Evolutionary conservation across 768 basidiomycete genomes (phyloP), one percentile per base, ranked within the genome.

Genomic region (Porpolomopsis calyptriformis): DNA sequence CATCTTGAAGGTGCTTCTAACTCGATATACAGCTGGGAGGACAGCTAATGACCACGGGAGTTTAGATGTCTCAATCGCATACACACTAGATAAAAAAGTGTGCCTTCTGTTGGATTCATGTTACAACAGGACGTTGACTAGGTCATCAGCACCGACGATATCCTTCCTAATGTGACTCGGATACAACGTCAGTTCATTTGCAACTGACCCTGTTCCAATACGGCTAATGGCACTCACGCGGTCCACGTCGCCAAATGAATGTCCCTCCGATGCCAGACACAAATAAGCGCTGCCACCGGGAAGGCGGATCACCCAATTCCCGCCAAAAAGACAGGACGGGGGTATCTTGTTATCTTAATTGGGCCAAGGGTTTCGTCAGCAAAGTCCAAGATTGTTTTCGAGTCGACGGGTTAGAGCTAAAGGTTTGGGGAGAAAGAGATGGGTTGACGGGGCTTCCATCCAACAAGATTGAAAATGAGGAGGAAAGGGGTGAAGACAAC

Each of bases 281-380:
- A 34, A 27, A 37, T 16, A 43, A 40, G 11, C 20, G 55, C 48
- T 18, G 40, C 46, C 14, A 14, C 7, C 7, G 29, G 29, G 7
- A 7, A 48, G 11, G 10, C 18, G 12, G n/a, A 36, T 20, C 10
- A 24, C 36, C 16, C 37, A 43, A 14, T 49, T 37, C 43, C 38
- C 4, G 50, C 41, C 46, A 31, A 45, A 16, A 43, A 44, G 31
- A 47, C 31, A 20, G 51, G 59, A 4, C 69, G 68, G 7, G 76
- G 68, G 1, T 77, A 80, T 54, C 61, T 89, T 12, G 73, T 75
- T 0, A 69, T 87, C 34, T 63, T 81, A 9, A 67, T 88, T 1
- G 85, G 85, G 2, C 76, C 85, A 0, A 82, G 75, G 42, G 57
- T 78, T 3, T 72, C 74, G 11, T 69, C 79, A 0, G 73, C 84